phyloP scores from a whole-genome alignment of 2,329 filamentous ascomycete species.

The Amphichorda felina region DNA sequence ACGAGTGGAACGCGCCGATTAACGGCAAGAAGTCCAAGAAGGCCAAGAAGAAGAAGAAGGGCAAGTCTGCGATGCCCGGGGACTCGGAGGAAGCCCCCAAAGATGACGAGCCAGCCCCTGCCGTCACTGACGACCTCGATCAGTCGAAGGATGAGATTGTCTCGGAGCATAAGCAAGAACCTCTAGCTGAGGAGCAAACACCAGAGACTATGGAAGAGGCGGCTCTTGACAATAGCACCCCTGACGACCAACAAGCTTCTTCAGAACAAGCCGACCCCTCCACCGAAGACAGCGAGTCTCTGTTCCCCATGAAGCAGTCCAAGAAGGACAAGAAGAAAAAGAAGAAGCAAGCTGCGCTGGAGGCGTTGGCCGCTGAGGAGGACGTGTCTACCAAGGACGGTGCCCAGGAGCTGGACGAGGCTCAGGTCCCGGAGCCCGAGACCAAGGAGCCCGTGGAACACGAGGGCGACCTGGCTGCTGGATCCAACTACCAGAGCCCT shows the following conservation, averaged over 20 bases:
- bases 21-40: slow-evolving; percentile 6
- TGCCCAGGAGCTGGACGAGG: neutral
- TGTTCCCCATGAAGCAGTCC: slow-evolving; percentile 1
- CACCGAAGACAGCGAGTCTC: slow-evolving; percentile 2
- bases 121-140: neutral
- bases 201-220: neutral
- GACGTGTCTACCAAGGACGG: neutral
- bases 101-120: too few species aligned
- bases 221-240: too few species aligned
- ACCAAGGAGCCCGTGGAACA: slow-evolving; percentile 2
- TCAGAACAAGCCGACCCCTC: neutral
- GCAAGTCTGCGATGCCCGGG: slow-evolving; percentile 7
- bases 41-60: slow-evolving; percentile 18
- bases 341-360: slow-evolving; percentile 4
- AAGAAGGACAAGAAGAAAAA: slow-evolving; percentile 6
- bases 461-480: neutral
- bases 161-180: neutral
- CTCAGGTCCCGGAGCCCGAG: slow-evolving; percentile 4
- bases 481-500: slow-evolving; percentile 2
- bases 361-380: neutral
- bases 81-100: neutral
- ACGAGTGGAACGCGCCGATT: slow-evolving; percentile 5
- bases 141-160: too few species aligned
- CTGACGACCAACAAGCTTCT: neutral
- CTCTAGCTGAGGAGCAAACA: neutral